Evolutionary conservation across 169 alveolate genomes (phyloP).

Genomic region (Cryptosporidium bovis): DNA sequence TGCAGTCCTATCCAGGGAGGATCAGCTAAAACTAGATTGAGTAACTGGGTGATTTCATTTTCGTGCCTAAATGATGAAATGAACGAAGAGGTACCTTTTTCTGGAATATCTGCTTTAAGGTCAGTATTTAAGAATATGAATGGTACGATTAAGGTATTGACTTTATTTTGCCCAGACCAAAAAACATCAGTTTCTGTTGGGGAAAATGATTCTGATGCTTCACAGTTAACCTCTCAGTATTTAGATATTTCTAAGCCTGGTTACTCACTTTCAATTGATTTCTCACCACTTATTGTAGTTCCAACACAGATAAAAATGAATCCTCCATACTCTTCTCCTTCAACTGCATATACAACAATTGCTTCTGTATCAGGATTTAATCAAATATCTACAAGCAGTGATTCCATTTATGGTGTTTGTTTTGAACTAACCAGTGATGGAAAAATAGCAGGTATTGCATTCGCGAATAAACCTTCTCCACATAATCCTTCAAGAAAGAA

Average conservation of each 20-base stretch:
- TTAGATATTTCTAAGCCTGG: conserved; percentile 67
- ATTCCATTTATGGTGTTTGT: conserved; percentile 68
- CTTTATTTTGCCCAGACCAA: conserved; percentile 52
- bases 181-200: conserved; percentile 70
- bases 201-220: conserved; percentile 36
- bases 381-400: conserved; percentile 31
- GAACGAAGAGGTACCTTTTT: conserved; percentile 52
- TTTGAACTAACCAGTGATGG: conserved; percentile 70
- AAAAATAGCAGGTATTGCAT: conserved; percentile 73
- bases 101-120: conserved; percentile 32
- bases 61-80: conserved; percentile 61
- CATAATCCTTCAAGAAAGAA: not conserved
- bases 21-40: conserved; percentile 66
- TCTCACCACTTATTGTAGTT: conserved; percentile 38
- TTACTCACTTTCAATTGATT: conserved; percentile 31
- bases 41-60: conserved; percentile 67
- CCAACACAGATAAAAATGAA: conserved; percentile 40
- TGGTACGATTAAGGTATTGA: conserved; percentile 13
- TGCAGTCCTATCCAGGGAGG: conserved; percentile 71
- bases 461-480: conserved; percentile 51
- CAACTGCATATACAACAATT: not conserved
- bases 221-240: conserved; percentile 5
- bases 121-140: not conserved
- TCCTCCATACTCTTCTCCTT: conserved; percentile 54
- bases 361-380: conserved; percentile 55